phyloP scores from a whole-genome alignment of 2,329 filamentous ascomycete genomes.

The Colletotrichum viniferum region DNA sequence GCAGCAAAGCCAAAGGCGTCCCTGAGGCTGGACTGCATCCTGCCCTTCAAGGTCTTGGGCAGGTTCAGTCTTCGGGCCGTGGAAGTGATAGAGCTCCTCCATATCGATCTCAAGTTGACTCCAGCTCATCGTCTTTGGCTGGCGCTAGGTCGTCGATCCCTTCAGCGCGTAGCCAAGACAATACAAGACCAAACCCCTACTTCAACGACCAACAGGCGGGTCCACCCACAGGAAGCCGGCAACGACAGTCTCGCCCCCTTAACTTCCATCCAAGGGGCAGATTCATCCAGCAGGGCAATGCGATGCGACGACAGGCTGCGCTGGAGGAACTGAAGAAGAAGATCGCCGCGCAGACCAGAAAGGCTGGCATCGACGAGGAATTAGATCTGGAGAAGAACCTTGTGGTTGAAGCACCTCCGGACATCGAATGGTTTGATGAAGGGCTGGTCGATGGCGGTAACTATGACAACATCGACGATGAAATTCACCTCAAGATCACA shows the following conservation, averaged over 20 bases:
- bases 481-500: conserved; percentile 72
- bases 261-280: conserved; percentile 96
- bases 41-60: conserved; percentile 65
- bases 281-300: conserved; percentile 93
- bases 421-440: conserved; percentile 98
- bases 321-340: conserved; percentile 94
- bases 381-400: conserved; percentile 89
- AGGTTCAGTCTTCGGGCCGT: conserved; percentile 50
- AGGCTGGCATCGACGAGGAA: conserved; percentile 93
- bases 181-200: conserved; percentile 70
- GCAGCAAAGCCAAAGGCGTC: conserved; percentile 66
- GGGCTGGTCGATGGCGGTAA: conserved; percentile 77
- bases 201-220: conserved; percentile 73
- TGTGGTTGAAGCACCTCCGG: conserved; percentile 80
- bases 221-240: conserved; percentile 61
- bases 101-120: conserved; percentile 9
- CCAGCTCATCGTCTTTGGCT: conserved; percentile 19
- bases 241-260: conserved; percentile 75
- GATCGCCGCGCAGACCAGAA: conserved; percentile 85
- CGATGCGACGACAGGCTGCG: conserved; percentile 82
- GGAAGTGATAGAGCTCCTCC: conserved; percentile 27
- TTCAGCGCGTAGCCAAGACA: conserved; percentile 33
- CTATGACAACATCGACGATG: conserved; percentile 73
- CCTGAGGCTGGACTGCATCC: conserved; percentile 80
- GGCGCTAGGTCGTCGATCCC: conserved; percentile 35